phyloP scores from a whole-genome alignment of 2,329 filamentous ascomycete genomes.

The Penicillium sp. region DNA sequence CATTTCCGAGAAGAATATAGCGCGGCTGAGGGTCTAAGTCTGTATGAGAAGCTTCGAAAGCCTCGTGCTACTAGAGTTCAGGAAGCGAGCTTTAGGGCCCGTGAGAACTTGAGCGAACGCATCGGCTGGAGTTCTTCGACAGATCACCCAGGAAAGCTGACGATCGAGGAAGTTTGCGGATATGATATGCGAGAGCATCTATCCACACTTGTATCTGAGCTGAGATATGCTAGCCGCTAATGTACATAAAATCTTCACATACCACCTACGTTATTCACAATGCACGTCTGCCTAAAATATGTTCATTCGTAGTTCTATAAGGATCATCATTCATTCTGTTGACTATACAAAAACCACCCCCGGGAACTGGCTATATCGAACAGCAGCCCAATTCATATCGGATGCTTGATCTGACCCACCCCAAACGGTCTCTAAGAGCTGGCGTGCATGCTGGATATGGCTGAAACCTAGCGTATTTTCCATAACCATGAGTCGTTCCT shows the following conservation, averaged over 20 bases:
- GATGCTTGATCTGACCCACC: constrained; percentile 12
- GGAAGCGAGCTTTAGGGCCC: constrained; percentile 31
- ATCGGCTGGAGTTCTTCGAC: constrained; percentile 34
- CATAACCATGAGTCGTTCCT: constrained; percentile 50
- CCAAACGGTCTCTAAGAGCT: constrained; percentile 49
- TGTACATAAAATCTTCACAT: background rate
- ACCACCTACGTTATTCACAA: no score
- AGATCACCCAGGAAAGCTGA: constrained; percentile 35
- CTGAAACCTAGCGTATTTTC: constrained; percentile 50
- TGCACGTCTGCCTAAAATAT: no score
- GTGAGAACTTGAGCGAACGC: constrained; percentile 33
- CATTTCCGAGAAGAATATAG: constrained; percentile 24
- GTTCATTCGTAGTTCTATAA: no score
- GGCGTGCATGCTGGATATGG: constrained; percentile 47
- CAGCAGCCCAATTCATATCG: constrained; percentile 35
- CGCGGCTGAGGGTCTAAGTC: constrained; percentile 23
- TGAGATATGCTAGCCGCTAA: background rate
- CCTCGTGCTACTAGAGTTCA: constrained; percentile 35
- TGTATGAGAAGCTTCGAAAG: constrained; percentile 37
- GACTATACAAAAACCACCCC: constrained; percentile 32
- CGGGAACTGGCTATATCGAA: constrained; percentile 32
- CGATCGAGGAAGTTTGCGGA: constrained; percentile 39
- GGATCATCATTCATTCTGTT: no score
- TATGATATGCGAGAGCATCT: constrained; percentile 32
- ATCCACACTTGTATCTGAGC: constrained; percentile 7